Evolutionary conservation across 2,329 filamentous ascomycete genomes (phyloP).

Genomic region (Waltergamsia citrina): DNA sequence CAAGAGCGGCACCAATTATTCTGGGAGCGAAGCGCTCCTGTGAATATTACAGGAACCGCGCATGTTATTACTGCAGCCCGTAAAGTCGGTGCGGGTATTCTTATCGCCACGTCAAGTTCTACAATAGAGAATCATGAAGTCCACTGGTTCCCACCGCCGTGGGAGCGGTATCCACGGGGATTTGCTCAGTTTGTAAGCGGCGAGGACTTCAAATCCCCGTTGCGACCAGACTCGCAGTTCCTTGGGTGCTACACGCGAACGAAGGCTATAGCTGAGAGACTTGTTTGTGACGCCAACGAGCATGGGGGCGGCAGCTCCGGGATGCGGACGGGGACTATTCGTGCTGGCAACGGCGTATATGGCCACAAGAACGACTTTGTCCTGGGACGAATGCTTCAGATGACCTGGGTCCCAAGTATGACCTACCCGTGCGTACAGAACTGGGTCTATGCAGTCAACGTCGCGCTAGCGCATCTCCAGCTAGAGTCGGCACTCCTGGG

Average conservation of each 20-base stretch:
- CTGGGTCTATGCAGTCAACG: conserved; percentile 40
- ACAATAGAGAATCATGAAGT: conserved; percentile 30
- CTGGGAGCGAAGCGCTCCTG: conserved; percentile 32
- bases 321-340: conserved; percentile 42
- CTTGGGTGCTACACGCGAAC: conserved; percentile 40
- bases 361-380: conserved; percentile 34
- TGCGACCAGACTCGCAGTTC: conserved; percentile 30
- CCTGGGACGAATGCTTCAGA: conserved; percentile 26
- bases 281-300: conserved; percentile 34
- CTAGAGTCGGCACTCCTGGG: conserved; percentile 40
- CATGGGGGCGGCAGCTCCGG: conserved; percentile 4
- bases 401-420: conserved; percentile 30
- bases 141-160: conserved; percentile 11
- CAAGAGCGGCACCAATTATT: conserved; percentile 34
- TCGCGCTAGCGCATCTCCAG: conserved; percentile 41
- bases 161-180: conserved; percentile 25
- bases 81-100: conserved; percentile 33
- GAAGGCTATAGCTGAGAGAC: conserved; percentile 40
- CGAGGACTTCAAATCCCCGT: conserved; percentile 28
- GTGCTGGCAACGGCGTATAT: conserved; percentile 44
- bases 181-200: conserved; percentile 36
- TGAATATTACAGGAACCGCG: conserved; percentile 40
- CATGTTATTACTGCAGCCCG: conserved; percentile 38
- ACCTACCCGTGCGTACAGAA: conserved; percentile 27
- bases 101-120: conserved; percentile 42